phyloP scores from a whole-genome alignment of 2,329 filamentous ascomycete genomes.

The Celoporthe dispersa region DNA sequence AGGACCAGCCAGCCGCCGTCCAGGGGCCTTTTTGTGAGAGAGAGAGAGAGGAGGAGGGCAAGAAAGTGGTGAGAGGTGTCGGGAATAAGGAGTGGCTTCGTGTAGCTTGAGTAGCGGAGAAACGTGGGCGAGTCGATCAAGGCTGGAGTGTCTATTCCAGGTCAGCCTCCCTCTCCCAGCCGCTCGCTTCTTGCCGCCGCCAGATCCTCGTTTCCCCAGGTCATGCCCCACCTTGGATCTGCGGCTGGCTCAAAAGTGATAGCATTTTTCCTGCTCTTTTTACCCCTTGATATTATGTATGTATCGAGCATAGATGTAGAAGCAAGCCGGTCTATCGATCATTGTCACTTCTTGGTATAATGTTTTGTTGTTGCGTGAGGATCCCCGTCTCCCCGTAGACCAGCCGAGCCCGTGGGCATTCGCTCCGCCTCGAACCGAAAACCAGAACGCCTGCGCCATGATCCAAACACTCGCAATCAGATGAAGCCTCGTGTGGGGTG shows the following conservation, averaged over 20 bases:
- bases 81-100: not conserved
- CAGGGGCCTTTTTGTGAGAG: not conserved
- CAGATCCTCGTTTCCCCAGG: not conserved
- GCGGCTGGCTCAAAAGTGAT: not conserved
- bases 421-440: not conserved
- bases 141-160: not conserved
- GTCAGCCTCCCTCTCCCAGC: not conserved
- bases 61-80: not conserved
- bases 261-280: not conserved
- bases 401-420: not conserved
- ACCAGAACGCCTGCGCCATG: conserved; percentile 5
- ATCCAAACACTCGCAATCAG: not conserved
- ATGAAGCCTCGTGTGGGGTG: not conserved
- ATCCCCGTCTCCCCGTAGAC: not conserved
- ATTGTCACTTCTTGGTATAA: conserved; percentile 17
- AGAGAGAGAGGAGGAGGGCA: not conserved
- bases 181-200: not conserved
- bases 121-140: not conserved
- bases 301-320: not conserved
- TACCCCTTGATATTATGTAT: not conserved
- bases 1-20: not conserved
- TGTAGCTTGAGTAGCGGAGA: not conserved
- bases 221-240: not conserved
- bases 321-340: not conserved
- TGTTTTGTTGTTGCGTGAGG: not conserved